Base-by-base conservation (phyloP, 2,329 filamentous ascomycete genomes). In the Sclerotinia borealis region DNA sequence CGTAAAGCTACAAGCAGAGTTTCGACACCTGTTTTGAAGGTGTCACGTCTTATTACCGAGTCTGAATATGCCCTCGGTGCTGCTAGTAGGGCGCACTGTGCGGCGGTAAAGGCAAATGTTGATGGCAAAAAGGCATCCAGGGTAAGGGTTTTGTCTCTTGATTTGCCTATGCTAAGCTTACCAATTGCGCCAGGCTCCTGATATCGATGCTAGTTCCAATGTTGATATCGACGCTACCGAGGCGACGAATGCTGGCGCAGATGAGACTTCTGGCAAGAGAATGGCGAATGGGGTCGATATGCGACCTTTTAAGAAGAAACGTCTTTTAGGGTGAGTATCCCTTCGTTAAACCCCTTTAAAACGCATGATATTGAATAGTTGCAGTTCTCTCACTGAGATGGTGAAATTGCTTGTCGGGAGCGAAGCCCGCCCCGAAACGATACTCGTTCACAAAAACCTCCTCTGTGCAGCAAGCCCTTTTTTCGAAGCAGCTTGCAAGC, bases 401-500 rank as follows among this genome's bases (percentile, higher is more conserved):
- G 36, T 61, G 7, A 61, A 49, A 4, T 25, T 70, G 4, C 41
- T 56, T 27, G 64, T 66, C 6, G 66, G 66, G 10, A 25, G 37
- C 1, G n/a, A 55, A 15, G 8, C 29, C 0, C n/a, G 10, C 13
- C 5, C 15, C 5, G 25, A 41, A 37, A 41, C n/a, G 15, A 29
- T 67, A 19, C 5, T 43, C 1, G 54, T 65, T 15, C 65, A 68
- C 17, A 62, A 67, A 49, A 54, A 64, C 4, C 8, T 66, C 2
- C 63, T 70, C 9, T 65, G 63, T 54, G 50, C 61, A 0, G 50
- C 60, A 17, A 67, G 65, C 29, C 45, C 49, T 13, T 55, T 65
- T 25, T 66, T 66, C 48, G 39, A 66, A 34, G 58, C 62, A 17
- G 51, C 41, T 25, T 66, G 52, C 49, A 66, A 69, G 43, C 60